Evolutionary conservation across 2,329 filamentous ascomycete genomes (phyloP), one percentile per base, ranked within the genome.

Genomic region (Daldinia sp.): DNA sequence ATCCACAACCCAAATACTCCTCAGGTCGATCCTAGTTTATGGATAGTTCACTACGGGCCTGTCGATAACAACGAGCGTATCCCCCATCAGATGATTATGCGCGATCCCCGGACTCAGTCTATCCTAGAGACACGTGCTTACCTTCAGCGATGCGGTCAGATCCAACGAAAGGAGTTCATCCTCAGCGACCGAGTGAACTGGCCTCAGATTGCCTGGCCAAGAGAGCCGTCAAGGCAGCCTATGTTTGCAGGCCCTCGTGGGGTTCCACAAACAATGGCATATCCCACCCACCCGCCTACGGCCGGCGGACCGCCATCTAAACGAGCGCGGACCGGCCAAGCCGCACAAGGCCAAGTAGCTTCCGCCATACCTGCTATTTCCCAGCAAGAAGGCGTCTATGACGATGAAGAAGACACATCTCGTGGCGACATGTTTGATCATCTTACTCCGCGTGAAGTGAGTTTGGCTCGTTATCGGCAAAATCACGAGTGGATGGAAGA

Each of bases 401-500:
- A 98, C 60, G 94, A 98, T 64, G 93, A 97, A 57, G 94, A 98
- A 79, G 95, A 98, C 76, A 92, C 92, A 2, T 92, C 91, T 6
- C 87, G 92, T 20, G 94, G 94, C 30, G 96, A 99, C 79, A 87
- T 94, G 78, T 93, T 99, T 75, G 96, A 99, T 77, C 89, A 93
- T 70, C 84, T 98, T 69, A 95, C 93, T 0, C 94, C 94, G 2
- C 88, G 94, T 48, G 96, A 99, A 71, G 92, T 99, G 68, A 97
- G 94, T 74, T 85, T 93, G 67, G 89, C 90, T 71, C 89, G 96
- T 62, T 99, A 98, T 79, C 91, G 91, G 78, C 94, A 98, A 77
- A 97, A 99, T 75, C 95, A 99, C 76, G 93, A 97, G 79, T 98
- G 95, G 96, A 97, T 99, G 93, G 96, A 98, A 77, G 95, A 99